Base-by-base conservation (phyloP, 345 rosid species). In the Dovyalis caffra region DNA sequence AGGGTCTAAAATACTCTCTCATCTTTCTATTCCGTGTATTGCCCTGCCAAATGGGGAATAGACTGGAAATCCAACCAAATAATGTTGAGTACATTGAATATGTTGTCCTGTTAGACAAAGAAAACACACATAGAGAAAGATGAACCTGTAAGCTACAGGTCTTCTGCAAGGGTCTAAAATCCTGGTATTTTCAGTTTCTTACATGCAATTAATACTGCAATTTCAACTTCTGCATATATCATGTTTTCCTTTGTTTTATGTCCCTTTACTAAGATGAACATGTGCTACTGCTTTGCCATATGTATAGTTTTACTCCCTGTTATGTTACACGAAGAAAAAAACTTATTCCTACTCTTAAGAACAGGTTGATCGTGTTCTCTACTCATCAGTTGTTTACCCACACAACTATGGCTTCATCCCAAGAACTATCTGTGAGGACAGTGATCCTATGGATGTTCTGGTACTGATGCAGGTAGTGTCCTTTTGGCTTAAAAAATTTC, bases 321-420 rank as follows among this genome's bases (percentile, higher is more conserved):
- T 47, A 25, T 16, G 14, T 16, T 65, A 26, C 33, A 66, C 23
- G 6, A 43, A 61, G 47, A 67, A 72, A 25, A n/a, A 11, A 49
- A 70, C 53, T 51, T 18, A 14, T 47, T 64, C 38, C 40, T 38
- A n/a, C 9, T 70, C n/a, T 76, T 64, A 60, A 78, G 66, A 82
- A 60, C 74, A 95, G 99, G 99, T 95, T 74, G 99, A 95, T 70
- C 98, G 98, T 65, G 76, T 95, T 64, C 95, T 95, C 37, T 95
- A 93, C 86, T 95, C 99, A 74, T 95, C 99, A 28, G 97, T 95
- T 80, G 99, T 95, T 81, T 95, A 95, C 87, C 99, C 99, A 0
- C 99, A 95, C 87, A 95, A 95, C 85, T 95, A 95, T 79, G 99
- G 99, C 66, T 95, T 95, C 82, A 95, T 95, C 40, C 99, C 99